Conservation (phyloP, 352 stramenopile genomes). For the Pythium rhizo-oryzae region DNA sequence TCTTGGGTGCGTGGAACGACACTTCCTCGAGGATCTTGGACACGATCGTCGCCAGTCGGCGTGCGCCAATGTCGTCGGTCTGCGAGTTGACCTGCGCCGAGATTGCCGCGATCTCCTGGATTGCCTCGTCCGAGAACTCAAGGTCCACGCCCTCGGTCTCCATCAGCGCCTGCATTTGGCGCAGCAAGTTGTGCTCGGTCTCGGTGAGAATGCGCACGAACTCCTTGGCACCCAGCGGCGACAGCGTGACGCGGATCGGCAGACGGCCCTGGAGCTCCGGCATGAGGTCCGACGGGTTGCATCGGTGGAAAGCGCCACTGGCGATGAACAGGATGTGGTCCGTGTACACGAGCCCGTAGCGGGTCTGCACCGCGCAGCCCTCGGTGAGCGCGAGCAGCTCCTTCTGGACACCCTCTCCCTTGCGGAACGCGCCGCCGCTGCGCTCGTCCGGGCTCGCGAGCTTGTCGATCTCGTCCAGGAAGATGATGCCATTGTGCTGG, state of each 20-base stretch:
- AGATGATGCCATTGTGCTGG: slow-evolving; percentile 98
- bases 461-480: slow-evolving; percentile 99
- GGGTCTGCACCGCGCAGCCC: slow-evolving; percentile 95
- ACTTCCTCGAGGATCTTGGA: slow-evolving; percentile 99
- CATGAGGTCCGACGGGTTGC: slow-evolving; percentile 98
- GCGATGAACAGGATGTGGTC: slow-evolving; percentile 99
- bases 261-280: slow-evolving; percentile 97
- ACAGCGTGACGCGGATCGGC: slow-evolving; percentile 98
- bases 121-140: slow-evolving; percentile 95
- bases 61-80: slow-evolving; percentile 98
- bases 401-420: slow-evolving; percentile 98
- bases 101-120: slow-evolving; percentile 96
- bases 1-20: slow-evolving; percentile 96
- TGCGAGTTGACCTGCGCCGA: slow-evolving; percentile 94
- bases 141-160: slow-evolving; percentile 95
- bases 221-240: slow-evolving; percentile 96
- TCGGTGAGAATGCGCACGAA: slow-evolving; percentile 98
- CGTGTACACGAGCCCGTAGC: slow-evolving; percentile 95
- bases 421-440: slow-evolving; percentile 89
- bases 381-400: slow-evolving; percentile 99
- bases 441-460: slow-evolving; percentile 92
- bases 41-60: slow-evolving; percentile 96
- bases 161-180: slow-evolving; percentile 97
- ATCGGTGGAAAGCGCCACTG: slow-evolving; percentile 95
- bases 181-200: slow-evolving; percentile 94